phyloP scores from a whole-genome alignment of 352 stramenopile species.

The Albugo candida region DNA sequence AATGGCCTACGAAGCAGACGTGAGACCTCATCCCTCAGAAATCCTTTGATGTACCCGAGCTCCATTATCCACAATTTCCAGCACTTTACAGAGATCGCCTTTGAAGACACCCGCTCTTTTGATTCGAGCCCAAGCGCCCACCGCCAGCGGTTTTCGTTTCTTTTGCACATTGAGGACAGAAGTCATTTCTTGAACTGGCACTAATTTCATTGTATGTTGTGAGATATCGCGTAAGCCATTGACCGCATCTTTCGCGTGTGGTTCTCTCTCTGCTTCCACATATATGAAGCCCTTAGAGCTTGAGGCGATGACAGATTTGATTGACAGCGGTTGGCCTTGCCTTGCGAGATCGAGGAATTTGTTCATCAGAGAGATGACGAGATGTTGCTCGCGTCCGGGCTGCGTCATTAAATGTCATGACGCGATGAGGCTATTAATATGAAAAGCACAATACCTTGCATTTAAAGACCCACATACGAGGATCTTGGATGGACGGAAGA shows the following conservation, averaged over 20 bases:
- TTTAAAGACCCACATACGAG: slow-evolving; percentile 82
- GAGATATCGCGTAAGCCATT: slow-evolving; percentile 70
- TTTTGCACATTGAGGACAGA: slow-evolving; percentile 76
- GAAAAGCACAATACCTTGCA: slow-evolving; percentile 39
- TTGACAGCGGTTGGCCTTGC: slow-evolving; percentile 58
- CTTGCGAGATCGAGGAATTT: slow-evolving; percentile 76
- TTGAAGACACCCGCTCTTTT: slow-evolving; percentile 78
- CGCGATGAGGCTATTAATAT: neutral
- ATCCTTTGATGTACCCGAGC: slow-evolving; percentile 24
- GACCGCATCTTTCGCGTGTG: slow-evolving; percentile 66
- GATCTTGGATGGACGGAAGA: slow-evolving; percentile 74
- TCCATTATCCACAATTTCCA: slow-evolving; percentile 75
- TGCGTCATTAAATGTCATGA: slow-evolving; percentile 2
- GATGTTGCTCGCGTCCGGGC: slow-evolving; percentile 66
- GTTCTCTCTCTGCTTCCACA: slow-evolving; percentile 71
- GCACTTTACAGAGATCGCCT: slow-evolving; percentile 71
- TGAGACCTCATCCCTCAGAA: neutral
- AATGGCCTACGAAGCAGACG: slow-evolving; percentile 24
- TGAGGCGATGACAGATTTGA: slow-evolving; percentile 75
- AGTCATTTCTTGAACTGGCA: slow-evolving; percentile 80
- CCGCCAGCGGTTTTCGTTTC: slow-evolving; percentile 57
- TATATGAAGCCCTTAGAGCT: slow-evolving; percentile 83
- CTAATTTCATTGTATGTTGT: slow-evolving; percentile 78
- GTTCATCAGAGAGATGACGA: slow-evolving; percentile 79
- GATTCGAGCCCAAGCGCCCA: slow-evolving; percentile 64